phyloP scores from a whole-genome alignment of 164 flowering plant genomes.

The Magnolia kwangsiensis region DNA sequence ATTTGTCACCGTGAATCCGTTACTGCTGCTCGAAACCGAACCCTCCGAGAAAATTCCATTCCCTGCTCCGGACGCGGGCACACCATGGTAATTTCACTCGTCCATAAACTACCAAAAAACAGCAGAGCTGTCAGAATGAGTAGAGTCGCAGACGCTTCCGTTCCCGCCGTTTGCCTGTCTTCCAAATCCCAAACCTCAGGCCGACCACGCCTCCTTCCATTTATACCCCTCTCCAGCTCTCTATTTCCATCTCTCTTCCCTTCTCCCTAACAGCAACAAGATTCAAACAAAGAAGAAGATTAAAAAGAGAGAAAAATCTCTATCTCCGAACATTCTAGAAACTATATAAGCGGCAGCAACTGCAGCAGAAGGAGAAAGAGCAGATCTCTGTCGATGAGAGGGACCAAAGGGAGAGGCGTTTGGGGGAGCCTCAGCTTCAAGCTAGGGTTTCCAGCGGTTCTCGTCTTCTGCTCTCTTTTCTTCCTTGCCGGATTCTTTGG shows the following conservation, averaged over 20 bases:
- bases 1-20: too few species aligned
- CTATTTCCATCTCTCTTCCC: neutral
- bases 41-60: too few species aligned
- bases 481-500: constrained; percentile 70
- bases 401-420: constrained; percentile 22
- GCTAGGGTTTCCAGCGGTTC: constrained; percentile 46
- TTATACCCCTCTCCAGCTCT: neutral
- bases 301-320: too few species aligned
- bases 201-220: neutral
- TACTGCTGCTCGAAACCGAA: too few species aligned
- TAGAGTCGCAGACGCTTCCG: neutral
- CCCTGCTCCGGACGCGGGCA: neutral
- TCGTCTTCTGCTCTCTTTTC: constrained; percentile 46
- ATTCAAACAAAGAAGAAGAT: neutral
- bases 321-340: neutral
- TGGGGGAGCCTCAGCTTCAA: constrained; percentile 28
- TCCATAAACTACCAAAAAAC: neutral
- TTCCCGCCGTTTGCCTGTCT: neutral
- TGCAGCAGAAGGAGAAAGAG: neutral
- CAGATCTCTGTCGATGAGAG: constrained; percentile 22
- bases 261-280: neutral
- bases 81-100: neutral
- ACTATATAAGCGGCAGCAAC: neutral
- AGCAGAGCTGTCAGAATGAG: neutral
- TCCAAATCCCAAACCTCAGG: neutral